These are phyloP conservation scores for Coniferiporia weirii DNA, from an alignment of 1,284 basidiomycete genomes.

Conservation along the genomic window DNA sequence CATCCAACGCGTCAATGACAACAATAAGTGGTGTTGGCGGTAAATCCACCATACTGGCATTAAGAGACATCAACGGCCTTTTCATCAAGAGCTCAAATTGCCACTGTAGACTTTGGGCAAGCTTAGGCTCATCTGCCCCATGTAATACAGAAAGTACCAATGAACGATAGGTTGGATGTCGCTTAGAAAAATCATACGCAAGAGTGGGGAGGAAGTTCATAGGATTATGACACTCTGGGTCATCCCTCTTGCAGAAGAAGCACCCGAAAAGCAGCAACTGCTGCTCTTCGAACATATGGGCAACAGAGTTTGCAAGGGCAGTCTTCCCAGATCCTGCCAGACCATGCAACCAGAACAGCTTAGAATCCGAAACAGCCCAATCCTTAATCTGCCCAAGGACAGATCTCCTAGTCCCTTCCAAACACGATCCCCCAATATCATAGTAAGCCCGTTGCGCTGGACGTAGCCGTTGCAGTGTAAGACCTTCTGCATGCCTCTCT, in stretches of 20 bases:
- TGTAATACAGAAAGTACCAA: not conserved
- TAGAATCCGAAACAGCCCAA: conserved; percentile 8
- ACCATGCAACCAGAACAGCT: conserved; percentile 28
- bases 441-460: not conserved
- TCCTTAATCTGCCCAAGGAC: not conserved
- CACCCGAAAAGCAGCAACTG: conserved; percentile 27
- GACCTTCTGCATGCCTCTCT: no score
- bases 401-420: conserved; percentile 2
- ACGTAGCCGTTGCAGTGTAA: not conserved
- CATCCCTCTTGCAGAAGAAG: conserved; percentile 9
- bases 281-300: conserved; percentile 26
- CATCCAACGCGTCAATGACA: conserved; percentile 9
- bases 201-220: not conserved
- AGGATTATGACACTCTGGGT: not conserved
- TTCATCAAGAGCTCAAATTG: not conserved
- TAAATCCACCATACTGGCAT: not conserved
- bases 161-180: not conserved
- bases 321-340: conserved; percentile 25
- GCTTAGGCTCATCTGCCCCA: not conserved
- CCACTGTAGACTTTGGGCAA: not conserved
- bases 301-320: conserved; percentile 28
- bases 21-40: conserved; percentile 1
- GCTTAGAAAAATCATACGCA: not conserved
- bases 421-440: not conserved
- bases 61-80: not conserved